These are phyloP conservation scores for Talaromyces trachyspermus DNA, from an alignment of 495 filamentous ascomycete species.

Conservation along the genomic window DNA sequence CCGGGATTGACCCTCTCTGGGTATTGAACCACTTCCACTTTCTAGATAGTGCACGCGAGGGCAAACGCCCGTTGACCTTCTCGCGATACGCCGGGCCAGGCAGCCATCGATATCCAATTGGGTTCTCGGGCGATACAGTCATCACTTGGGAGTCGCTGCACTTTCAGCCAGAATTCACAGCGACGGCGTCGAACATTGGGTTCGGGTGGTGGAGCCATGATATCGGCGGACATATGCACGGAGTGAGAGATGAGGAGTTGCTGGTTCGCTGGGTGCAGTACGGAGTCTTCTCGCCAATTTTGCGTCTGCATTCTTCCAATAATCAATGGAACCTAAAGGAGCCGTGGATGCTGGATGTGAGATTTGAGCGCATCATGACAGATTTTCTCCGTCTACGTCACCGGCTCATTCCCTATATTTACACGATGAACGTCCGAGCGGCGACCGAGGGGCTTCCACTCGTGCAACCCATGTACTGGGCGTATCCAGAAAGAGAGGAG, in stretches of 20 bases:
- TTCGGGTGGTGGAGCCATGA: slow-evolving; percentile 62
- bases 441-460: slow-evolving; percentile 38
- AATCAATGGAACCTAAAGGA: slow-evolving; percentile 48
- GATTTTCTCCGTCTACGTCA: slow-evolving; percentile 43
- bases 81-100: slow-evolving; percentile 53
- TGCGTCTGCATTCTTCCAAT: slow-evolving; percentile 48
- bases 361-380: slow-evolving; percentile 34
- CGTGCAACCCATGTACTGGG: slow-evolving; percentile 55
- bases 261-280: slow-evolving; percentile 51
- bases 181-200: slow-evolving; percentile 55
- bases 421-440: slow-evolving; percentile 45
- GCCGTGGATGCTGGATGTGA: slow-evolving; percentile 44
- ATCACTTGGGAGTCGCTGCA: slow-evolving; percentile 49
- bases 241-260: slow-evolving; percentile 45
- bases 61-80: slow-evolving; percentile 31
- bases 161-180: slow-evolving; percentile 57
- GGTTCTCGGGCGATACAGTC: slow-evolving; percentile 52
- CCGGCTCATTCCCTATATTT: slow-evolving; percentile 48
- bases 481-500: slow-evolving; percentile 33
- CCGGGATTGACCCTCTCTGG: slow-evolving; percentile 54
- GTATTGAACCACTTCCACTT: slow-evolving; percentile 57
- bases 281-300: slow-evolving; percentile 49
- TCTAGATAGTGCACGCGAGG: slow-evolving; percentile 34
- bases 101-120: slow-evolving; percentile 52
- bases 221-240: slow-evolving; percentile 50